Conservation (phyloP, 2,329 filamentous ascomycete species). For the Epichloe typhina region DNA sequence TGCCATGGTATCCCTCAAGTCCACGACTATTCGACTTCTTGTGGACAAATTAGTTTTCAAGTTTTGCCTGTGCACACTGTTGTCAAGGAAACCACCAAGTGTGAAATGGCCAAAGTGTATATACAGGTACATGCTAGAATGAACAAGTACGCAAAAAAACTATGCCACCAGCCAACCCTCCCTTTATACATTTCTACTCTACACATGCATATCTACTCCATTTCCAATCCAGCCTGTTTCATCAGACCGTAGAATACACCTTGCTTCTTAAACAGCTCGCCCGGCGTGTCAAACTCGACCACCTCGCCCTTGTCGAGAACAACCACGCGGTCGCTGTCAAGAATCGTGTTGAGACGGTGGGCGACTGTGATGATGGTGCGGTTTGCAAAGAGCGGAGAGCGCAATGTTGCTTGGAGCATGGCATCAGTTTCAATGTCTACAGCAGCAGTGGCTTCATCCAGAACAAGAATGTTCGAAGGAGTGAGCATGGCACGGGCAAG, state of each 20-base stretch:
- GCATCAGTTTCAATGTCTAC: conserved; percentile 57
- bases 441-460: conserved; percentile 87
- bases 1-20: too few species aligned
- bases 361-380: conserved; percentile 97
- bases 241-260: conserved; percentile 83
- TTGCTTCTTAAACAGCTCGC: conserved; percentile 58
- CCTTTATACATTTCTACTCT: background rate
- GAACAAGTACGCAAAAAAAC: background rate
- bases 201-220: conserved; percentile 18
- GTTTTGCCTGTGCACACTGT: too few species aligned
- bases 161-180: background rate
- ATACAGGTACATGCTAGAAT: too few species aligned
- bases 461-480: conserved; percentile 89
- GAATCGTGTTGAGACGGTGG: conserved; percentile 94
- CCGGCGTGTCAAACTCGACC: conserved; percentile 82
- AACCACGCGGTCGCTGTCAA: conserved; percentile 78
- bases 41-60: too few species aligned
- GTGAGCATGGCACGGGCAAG: conserved; percentile 87
- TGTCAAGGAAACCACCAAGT: too few species aligned
- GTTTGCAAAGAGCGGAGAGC: conserved; percentile 62
- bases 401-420: conserved; percentile 50
- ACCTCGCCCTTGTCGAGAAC: conserved; percentile 86
- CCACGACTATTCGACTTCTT: too few species aligned
- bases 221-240: conserved; percentile 69
- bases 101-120: too few species aligned